Percentiles rank a stretch among this genome's conserved stretches.
phyloP scores from a whole-genome alignment of 176 grass and related monocot genomes.

The Echinochloa phyllopogon region DNA sequence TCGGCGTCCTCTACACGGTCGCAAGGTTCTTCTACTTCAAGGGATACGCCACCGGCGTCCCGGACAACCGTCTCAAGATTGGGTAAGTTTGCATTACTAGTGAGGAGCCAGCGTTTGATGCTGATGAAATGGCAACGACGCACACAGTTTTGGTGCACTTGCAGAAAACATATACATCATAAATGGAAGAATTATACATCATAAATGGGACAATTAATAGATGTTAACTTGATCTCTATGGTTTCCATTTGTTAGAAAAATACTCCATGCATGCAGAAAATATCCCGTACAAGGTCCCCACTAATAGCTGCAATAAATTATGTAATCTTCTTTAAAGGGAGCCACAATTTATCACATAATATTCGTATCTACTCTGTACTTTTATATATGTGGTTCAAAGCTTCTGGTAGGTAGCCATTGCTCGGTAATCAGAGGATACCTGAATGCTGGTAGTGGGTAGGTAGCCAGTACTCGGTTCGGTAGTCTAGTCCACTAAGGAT shows the following conservation, averaged over 20 bases:
- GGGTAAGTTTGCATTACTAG: conserved; percentile 55
- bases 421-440: background rate
- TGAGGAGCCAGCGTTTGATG: background rate
- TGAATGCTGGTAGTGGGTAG: background rate
- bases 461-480: background rate
- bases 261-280: background rate
- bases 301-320: background rate
- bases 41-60: conserved; percentile 85
- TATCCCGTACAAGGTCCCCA: background rate
- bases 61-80: conserved; percentile 86
- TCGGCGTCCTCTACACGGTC: conserved; percentile 71
- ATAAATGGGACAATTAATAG: background rate
- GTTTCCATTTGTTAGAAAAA: background rate
- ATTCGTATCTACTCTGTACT: background rate
- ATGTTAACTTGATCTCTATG: background rate
- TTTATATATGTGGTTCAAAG: background rate
- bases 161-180: background rate
- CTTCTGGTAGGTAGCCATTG: background rate
- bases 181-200: background rate
- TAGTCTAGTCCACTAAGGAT: background rate
- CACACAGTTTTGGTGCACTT: background rate
- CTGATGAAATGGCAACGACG: background rate
- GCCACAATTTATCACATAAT: background rate
- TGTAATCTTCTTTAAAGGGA: background rate
- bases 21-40: conserved; percentile 98